Base-by-base conservation (phyloP, 352 stramenopile genomes). In the Phytophthora palmivora region DNA sequence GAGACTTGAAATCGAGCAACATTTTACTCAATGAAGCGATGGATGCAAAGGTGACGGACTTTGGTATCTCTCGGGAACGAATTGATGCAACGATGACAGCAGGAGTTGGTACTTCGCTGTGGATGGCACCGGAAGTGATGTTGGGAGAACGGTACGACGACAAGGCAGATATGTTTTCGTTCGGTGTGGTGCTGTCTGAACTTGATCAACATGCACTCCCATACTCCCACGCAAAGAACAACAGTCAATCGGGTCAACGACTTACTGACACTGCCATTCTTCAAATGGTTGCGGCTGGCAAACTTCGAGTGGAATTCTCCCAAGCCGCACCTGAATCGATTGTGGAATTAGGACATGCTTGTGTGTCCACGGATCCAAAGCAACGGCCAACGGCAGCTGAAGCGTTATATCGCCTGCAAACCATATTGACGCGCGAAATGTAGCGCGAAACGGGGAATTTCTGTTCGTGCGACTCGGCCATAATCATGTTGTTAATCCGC, bases 131-230 rank as follows among this genome's bases (percentile, higher is more conserved):
- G n/a, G n/a, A n/a, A n/a, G n/a, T n/a, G n/a, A n/a, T n/a, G n/a
- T n/a, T n/a, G n/a, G n/a, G n/a, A n/a, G n/a, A n/a, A n/a, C n/a
- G n/a, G n/a, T n/a, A n/a, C n/a, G n/a, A 73, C 36, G 70, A 72
- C 50, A 78, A 75, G 38, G 70, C 70, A 2, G 71, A 79, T 30
- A 61, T 76, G 36, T 79, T 74, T 36, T 76, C 71, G 12, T 76
- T 79, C 41, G 67, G 71, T 4, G 55, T 76, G 10, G 71, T 79
- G 58, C 43, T 79, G 48, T 69, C 67, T 1, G 67, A 79, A 19
- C 33, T 79, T 1, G 71, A 79, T 11, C 28, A 33, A 3, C 67
- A 76, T 22, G 8, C 41, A 10, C 51, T 72, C 0, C 67, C 67
- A 7, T 76, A 74, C 49, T 24, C 53, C 1, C 43, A 71, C n/a